A percentile compares a stretch with the other conserved stretches of the same genome.
These are phyloP conservation scores for Decorospora gaudefroyi DNA, from an alignment of 2,329 filamentous ascomycete species.

Conservation along the genomic window DNA sequence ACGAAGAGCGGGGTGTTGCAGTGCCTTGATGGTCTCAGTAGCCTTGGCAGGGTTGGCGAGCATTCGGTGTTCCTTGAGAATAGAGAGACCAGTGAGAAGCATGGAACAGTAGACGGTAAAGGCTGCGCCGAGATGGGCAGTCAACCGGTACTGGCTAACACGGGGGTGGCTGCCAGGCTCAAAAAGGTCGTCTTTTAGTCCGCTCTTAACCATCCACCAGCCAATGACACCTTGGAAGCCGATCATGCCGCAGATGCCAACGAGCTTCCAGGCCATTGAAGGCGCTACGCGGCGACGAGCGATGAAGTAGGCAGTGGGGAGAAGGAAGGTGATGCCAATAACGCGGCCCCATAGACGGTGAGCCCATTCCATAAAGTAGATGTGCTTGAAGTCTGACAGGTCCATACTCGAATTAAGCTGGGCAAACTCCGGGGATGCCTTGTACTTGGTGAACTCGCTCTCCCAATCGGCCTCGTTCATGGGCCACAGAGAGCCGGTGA, in stretches of 20 bases:
- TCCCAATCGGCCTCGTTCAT: slow-evolving; percentile 82
- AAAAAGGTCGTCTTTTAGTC: slow-evolving; percentile 93
- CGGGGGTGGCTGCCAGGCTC: slow-evolving; percentile 86
- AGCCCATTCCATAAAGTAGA: slow-evolving; percentile 99
- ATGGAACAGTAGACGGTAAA: slow-evolving; percentile 94
- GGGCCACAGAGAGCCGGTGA: slow-evolving; percentile 88
- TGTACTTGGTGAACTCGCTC: slow-evolving; percentile 90
- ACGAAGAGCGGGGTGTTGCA: slow-evolving; percentile 68
- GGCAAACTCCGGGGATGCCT: slow-evolving; percentile 87
- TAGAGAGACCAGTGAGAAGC: slow-evolving; percentile 83
- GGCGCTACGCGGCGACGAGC: slow-evolving; percentile 75
- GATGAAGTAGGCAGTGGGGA: slow-evolving; percentile 88
- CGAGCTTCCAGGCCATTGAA: slow-evolving; percentile 75
- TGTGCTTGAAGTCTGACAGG: slow-evolving; percentile 92
- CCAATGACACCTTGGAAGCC: slow-evolving; percentile 94
- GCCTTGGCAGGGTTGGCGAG: slow-evolving; percentile 69
- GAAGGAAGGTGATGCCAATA: slow-evolving; percentile 84
- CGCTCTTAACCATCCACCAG: slow-evolving; percentile 99
- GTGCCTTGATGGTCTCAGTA: slow-evolving; percentile 61
- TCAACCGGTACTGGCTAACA: slow-evolving; percentile 91
- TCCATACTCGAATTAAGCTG: slow-evolving; percentile 92
- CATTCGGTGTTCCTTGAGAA: slow-evolving; percentile 77
- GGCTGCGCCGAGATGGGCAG: slow-evolving; percentile 85
- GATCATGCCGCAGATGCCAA: slow-evolving; percentile 85
- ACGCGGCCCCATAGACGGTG: slow-evolving; percentile 93